Percentiles rank a stretch among this genome's conserved stretches.
Conservation (phyloP, 148 eudicot species). For the Rhododendron simsii region DNA sequence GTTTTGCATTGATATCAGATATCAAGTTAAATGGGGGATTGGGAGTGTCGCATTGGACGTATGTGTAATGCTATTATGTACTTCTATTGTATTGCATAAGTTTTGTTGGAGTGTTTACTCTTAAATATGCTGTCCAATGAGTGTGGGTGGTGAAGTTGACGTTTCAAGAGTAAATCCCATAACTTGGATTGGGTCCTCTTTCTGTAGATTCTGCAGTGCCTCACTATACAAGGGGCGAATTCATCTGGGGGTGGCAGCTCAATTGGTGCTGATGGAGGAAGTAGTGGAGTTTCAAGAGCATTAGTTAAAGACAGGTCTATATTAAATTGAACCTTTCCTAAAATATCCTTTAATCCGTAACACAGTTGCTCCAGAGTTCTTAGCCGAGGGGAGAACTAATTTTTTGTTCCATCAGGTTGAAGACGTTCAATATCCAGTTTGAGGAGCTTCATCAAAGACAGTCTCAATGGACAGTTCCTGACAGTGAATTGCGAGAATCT, state of each 20-base stretch:
- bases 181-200: not conserved
- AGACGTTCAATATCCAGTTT: conserved; percentile 77
- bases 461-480: conserved; percentile 99
- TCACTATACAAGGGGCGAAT: conserved; percentile 75
- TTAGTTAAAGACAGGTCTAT: conserved; percentile 78
- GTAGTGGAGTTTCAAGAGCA: conserved; percentile 93
- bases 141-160: not conserved
- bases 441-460: conserved; percentile 99
- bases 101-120: not conserved
- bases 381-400: not conserved
- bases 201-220: conserved; percentile 75
- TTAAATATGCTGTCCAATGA: not conserved
- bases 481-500: conserved; percentile 90
- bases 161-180: not conserved
- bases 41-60: not conserved
- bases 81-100: not conserved
- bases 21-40: not conserved
- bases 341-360: not conserved
- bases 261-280: conserved; percentile 65
- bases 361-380: not conserved
- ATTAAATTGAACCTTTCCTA: not conserved
- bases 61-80: not conserved
- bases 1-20: not conserved
- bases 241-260: conserved; percentile 83
- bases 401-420: conserved; percentile 45